phyloP scores from a whole-genome alignment of 2,329 filamentous ascomycete genomes.

The Mycogone perniciosa region DNA sequence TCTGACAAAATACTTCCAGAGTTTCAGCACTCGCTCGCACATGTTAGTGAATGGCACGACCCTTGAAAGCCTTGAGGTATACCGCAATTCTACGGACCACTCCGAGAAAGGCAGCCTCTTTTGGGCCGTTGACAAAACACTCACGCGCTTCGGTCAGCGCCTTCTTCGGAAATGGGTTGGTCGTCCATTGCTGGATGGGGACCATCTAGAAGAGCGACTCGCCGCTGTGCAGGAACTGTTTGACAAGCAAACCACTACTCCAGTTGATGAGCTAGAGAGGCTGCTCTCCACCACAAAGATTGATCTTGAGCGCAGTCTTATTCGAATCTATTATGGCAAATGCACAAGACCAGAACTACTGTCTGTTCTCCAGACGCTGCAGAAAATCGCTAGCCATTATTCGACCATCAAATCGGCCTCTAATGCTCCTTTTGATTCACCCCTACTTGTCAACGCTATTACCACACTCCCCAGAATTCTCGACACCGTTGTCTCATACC shows the following conservation, averaged over 20 bases:
- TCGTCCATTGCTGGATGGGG: constrained; percentile 73
- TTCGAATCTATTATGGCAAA: constrained; percentile 96
- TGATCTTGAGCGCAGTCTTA: constrained; percentile 87
- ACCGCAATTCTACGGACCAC: constrained; percentile 88
- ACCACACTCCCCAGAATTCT: constrained; percentile 70
- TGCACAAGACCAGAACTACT: constrained; percentile 86
- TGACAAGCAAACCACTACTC: constrained; percentile 56
- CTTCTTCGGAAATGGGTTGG: constrained; percentile 93
- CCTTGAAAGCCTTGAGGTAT: constrained; percentile 87
- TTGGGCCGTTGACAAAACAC: constrained; percentile 90
- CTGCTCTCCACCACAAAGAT: constrained; percentile 66
- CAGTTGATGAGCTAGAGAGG: constrained; percentile 66
- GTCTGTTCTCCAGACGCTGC: constrained; percentile 75
- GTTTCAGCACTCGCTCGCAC: constrained; percentile 87
- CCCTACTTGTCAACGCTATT: constrained; percentile 64
- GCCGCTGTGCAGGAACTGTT: constrained; percentile 82
- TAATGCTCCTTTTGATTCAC: constrained; percentile 66
- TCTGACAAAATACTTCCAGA: constrained; percentile 93
- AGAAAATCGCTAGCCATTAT: constrained; percentile 74
- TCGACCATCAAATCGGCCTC: constrained; percentile 55
- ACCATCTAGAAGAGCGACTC: constrained; percentile 69
- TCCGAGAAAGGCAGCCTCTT: constrained; percentile 82
- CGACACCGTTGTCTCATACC: constrained; percentile 63
- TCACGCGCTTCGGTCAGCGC: constrained; percentile 81
- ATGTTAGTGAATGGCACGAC: constrained; percentile 97